A percentile compares a stretch with the other conserved stretches of the same genome.
These are phyloP conservation scores for Carallia pectinifolia DNA, from an alignment of 345 rosid species.

Conservation along the genomic window DNA sequence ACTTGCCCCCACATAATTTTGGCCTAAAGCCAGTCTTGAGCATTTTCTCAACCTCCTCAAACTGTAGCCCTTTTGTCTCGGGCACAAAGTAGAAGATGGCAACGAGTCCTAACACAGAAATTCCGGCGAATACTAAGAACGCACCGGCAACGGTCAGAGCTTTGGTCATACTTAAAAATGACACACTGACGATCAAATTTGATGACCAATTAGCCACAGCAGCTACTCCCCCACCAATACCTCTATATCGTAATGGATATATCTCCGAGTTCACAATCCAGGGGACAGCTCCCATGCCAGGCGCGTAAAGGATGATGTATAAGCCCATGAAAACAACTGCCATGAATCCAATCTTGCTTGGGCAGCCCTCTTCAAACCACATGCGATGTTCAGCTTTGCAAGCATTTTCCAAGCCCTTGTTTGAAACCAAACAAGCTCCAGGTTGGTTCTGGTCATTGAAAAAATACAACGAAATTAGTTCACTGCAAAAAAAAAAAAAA, in stretches of 20 bases:
- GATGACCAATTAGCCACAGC: conserved; percentile 72
- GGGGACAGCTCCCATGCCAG: conserved; percentile 84
- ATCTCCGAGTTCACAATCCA: conserved; percentile 95
- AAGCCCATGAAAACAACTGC: conserved; percentile 59
- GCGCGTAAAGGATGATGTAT: conserved; percentile 66
- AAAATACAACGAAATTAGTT: background rate
- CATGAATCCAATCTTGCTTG: conserved; percentile 68
- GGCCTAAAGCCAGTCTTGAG: conserved; percentile 57
- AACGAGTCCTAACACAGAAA: conserved; percentile 41
- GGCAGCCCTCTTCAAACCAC: conserved; percentile 67
- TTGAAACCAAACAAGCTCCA: conserved; percentile 63
- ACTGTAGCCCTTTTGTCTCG: conserved; percentile 75
- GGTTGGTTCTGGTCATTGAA: conserved; percentile 45
- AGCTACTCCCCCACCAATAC: conserved; percentile 73
- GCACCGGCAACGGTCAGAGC: conserved; percentile 56
- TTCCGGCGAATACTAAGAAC: conserved; percentile 58
- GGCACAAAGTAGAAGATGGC: conserved; percentile 67
- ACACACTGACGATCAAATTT: conserved; percentile 59
- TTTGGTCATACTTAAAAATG: conserved; percentile 57
- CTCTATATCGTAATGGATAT: conserved; percentile 76
- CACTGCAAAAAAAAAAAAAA: background rate
- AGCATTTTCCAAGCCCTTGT: conserved; percentile 20
- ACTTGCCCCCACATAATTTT: background rate
- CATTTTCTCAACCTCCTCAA: conserved; percentile 77
- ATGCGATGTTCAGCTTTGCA: conserved; percentile 43